These are phyloP conservation scores for Prunus persica DNA, from an alignment of 306 rosid species.

Conservation along the genomic window DNA sequence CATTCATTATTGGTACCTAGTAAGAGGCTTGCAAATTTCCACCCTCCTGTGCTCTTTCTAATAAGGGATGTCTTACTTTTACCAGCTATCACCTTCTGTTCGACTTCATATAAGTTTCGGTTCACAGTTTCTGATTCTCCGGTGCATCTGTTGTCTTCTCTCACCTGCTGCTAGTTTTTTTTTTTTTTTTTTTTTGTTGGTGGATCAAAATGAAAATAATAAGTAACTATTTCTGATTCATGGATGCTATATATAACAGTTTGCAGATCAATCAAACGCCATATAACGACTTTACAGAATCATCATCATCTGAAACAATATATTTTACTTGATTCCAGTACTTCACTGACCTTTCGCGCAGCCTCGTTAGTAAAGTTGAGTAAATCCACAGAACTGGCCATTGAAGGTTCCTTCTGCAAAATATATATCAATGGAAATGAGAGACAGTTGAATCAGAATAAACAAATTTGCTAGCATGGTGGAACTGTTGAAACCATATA, in stretches of 20 bases:
- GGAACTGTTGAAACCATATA: not conserved
- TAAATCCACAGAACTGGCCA: constrained; percentile 1
- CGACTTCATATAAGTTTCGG: constrained; percentile 15
- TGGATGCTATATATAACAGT: too few species aligned
- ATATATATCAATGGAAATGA: not conserved
- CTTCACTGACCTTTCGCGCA: constrained; percentile 29
- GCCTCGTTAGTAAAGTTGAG: constrained; percentile 7
- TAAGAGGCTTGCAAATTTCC: constrained; percentile 24
- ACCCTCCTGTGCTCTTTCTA: constrained; percentile 24
- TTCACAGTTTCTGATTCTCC: constrained; percentile 18
- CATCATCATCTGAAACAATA: not conserved
- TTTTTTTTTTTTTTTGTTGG: not conserved
- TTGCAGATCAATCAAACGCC: too few species aligned
- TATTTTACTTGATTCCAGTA: not conserved
- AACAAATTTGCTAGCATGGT: not conserved
- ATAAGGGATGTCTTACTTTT: not conserved
- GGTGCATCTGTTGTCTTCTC: constrained; percentile 18
- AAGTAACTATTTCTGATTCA: too few species aligned
- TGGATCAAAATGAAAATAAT: not conserved
- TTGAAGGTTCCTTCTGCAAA: constrained; percentile 36
- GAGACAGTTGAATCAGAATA: not conserved
- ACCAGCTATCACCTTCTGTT: not conserved
- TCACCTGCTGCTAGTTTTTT: constrained; percentile 18
- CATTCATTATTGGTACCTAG: constrained; percentile 1
- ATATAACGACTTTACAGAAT: too few species aligned